phyloP scores from a whole-genome alignment of 2,329 filamentous ascomycete species.

The Magnaporthales sp. region DNA sequence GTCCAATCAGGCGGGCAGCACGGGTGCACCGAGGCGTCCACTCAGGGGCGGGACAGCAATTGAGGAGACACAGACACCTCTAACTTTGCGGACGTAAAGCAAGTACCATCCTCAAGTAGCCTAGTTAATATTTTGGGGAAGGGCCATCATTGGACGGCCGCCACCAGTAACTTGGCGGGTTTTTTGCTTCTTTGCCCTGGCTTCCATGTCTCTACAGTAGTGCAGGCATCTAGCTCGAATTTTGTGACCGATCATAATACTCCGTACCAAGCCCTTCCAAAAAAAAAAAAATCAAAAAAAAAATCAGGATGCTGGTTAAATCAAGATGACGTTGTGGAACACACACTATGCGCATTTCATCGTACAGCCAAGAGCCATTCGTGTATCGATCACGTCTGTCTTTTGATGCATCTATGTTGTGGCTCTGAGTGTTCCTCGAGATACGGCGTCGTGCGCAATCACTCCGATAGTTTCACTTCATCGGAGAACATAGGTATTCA shows the following conservation, averaged over 20 bases:
- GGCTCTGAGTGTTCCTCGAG: not conserved
- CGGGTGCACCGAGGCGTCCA: not conserved
- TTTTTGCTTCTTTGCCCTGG: not conserved
- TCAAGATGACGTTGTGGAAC: not conserved
- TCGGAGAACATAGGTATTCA: not conserved
- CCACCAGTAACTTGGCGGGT: not conserved
- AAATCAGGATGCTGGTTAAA: not conserved
- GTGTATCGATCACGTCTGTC: not conserved
- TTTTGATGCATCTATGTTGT: not conserved
- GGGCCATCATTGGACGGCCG: not conserved
- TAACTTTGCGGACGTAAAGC: constrained; percentile 1
- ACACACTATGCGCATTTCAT: not conserved
- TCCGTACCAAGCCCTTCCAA: not conserved
- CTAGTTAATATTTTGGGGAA: not conserved
- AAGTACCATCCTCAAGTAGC: not conserved
- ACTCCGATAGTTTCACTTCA: not conserved
- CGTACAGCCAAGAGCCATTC: not conserved
- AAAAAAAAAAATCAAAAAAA: too few species aligned
- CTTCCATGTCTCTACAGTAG: not conserved
- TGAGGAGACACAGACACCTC: not conserved
- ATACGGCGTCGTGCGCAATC: not conserved
- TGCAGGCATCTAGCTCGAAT: not conserved
- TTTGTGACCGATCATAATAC: not conserved
- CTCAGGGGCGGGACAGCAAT: not conserved
- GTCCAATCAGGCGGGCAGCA: not conserved